phyloP scores from a whole-genome alignment of 2,329 filamentous ascomycete species.

The Aureobasidium sp. region DNA sequence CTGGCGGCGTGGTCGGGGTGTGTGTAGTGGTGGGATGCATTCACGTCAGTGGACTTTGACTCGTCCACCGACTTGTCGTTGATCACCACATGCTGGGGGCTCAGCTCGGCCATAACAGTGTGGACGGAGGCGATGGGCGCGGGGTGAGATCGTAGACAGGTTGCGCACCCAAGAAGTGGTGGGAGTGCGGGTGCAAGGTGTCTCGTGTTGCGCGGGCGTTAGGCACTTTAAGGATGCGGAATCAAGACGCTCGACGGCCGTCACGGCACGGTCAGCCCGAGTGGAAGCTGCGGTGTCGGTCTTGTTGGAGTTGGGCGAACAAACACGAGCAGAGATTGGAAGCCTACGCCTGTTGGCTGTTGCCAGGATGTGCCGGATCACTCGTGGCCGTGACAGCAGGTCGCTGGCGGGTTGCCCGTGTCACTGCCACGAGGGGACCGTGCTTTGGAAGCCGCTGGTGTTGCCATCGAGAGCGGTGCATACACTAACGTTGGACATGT shows the following conservation, averaged over 20 bases:
- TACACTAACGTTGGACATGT: constrained; percentile 4
- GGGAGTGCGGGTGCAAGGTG: background rate
- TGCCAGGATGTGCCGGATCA: background rate
- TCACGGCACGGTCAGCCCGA: constrained; percentile 2
- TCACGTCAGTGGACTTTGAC: constrained; percentile 56
- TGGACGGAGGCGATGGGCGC: constrained; percentile 24
- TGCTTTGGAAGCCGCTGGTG: background rate
- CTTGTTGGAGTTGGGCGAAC: background rate
- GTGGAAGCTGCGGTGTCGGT: background rate
- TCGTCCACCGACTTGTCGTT: constrained; percentile 61
- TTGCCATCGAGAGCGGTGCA: background rate
- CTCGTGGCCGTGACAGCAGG: background rate
- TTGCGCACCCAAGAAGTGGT: background rate
- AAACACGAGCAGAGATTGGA: background rate
- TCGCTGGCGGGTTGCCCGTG: background rate
- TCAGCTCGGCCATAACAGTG: constrained; percentile 68
- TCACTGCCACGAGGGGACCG: background rate
- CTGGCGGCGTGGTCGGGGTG: constrained; percentile 45
- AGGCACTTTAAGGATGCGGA: background rate
- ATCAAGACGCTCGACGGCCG: background rate
- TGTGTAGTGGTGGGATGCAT: constrained; percentile 47
- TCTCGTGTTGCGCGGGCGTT: constrained; percentile 1
- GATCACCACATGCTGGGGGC: constrained; percentile 64
- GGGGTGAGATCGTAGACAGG: background rate
- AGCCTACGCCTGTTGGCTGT: background rate